These are phyloP conservation scores for Wallacemonas rigidus DNA, from an alignment of 208 protist genomes.

Conservation along the genomic window DNA sequence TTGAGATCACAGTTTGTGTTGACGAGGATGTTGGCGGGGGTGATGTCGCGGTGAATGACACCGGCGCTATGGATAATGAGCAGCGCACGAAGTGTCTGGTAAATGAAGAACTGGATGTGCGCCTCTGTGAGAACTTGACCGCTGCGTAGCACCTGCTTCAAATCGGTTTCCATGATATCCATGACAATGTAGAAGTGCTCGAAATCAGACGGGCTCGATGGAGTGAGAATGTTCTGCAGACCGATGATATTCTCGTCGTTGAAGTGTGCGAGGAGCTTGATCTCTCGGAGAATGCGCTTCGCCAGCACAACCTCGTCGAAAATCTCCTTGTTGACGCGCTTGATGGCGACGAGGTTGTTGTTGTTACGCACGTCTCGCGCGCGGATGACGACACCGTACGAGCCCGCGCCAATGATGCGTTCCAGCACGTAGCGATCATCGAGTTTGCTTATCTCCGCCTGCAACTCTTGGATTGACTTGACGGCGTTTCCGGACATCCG, in stretches of 20 bases:
- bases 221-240: slow-evolving; percentile 86
- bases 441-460: slow-evolving; percentile 76
- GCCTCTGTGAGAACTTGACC: slow-evolving; percentile 91
- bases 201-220: slow-evolving; percentile 65
- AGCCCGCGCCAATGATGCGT: slow-evolving; percentile 89
- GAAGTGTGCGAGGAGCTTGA: slow-evolving; percentile 93
- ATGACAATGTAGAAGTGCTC: slow-evolving; percentile 95
- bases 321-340: slow-evolving; percentile 95
- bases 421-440: slow-evolving; percentile 90
- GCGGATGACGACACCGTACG: slow-evolving; percentile 91
- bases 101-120: slow-evolving; percentile 96
- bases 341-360: slow-evolving; percentile 91
- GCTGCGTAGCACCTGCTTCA: slow-evolving; percentile 94
- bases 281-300: slow-evolving; percentile 95
- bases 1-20: slow-evolving; percentile 97
- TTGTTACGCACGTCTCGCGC: slow-evolving; percentile 69
- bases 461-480: slow-evolving; percentile 67
- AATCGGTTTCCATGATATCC: slow-evolving; percentile 97
- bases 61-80: slow-evolving; percentile 94
- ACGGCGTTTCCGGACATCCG: slow-evolving; percentile 21
- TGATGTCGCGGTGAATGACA: slow-evolving; percentile 97
- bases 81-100: slow-evolving; percentile 94
- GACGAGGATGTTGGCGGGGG: slow-evolving; percentile 95
- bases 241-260: slow-evolving; percentile 93
- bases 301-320: slow-evolving; percentile 92